Evolutionary conservation across 768 basidiomycete genomes (phyloP), one percentile per base, ranked within the genome.

Genomic region (Boletus bicolor): DNA sequence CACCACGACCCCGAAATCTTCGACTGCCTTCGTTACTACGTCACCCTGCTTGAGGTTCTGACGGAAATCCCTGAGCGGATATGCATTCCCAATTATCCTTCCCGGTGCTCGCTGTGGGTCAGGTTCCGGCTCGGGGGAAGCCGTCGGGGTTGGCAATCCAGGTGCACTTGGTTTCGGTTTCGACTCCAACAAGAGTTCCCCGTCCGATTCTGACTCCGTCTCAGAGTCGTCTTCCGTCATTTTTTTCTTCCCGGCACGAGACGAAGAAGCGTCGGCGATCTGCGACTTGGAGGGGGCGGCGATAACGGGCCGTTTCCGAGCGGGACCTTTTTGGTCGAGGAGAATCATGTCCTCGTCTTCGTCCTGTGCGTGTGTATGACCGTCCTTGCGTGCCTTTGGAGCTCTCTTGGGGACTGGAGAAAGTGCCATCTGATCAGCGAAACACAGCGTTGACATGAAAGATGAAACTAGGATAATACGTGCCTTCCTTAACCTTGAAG

Each of bases 401-500:
- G 80, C 77, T 71, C 71, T 82, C 75, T 90, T 89, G 2, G 85
- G 83, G 19, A 89, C 83, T 89, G 67, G 28, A 56, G 30, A 46
- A 30, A 45, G 24, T 24, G 30, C 3, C 9, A 17, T 3, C 39
- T 41, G 21, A 35, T 59, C 9, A 54, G 46, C 37, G 19, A 55
- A 34, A 44, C 21, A 30, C 2, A 1, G 17, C 15, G 34, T 37
- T 36, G 15, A 44, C 24, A 34, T 9, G 6, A 38, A 36, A 30
- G 36, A 35, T 7, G 17, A 52, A 34, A 30, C 9, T 24, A 5
- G 5, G 28, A 12, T 32, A 53, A 50, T 7, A 64, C 77, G 28
- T 54, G 81, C 94, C 90, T 76, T 87, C 79, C 73, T 87, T 90
- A 54, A 97, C 81, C 39, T 89, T 90, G 75, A 98, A 85, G 1